These are phyloP conservation scores for Lyophyllum semitale DNA, from an alignment of 768 basidiomycete species.

Conservation along the genomic window DNA sequence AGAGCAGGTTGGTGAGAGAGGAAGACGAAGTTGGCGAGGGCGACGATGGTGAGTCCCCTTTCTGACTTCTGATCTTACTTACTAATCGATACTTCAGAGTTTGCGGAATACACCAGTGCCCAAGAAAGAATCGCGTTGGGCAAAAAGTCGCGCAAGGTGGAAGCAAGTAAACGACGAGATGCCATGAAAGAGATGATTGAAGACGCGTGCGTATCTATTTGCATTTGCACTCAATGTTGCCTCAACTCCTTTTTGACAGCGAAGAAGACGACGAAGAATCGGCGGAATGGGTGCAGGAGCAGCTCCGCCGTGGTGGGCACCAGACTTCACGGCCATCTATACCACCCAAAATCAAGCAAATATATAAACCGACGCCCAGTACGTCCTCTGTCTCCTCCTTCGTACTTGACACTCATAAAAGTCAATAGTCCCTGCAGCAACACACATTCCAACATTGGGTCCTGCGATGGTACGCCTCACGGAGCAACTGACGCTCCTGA, in stretches of 20 bases:
- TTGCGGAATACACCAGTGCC: slow-evolving; percentile 84
- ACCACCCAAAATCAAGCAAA: slow-evolving; percentile 45
- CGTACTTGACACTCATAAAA: slow-evolving; percentile 13
- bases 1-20: slow-evolving; percentile 79
- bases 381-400: slow-evolving; percentile 20
- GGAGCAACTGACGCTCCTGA: slow-evolving; percentile 58
- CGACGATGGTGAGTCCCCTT: slow-evolving; percentile 70
- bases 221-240: background rate
- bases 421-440: slow-evolving; percentile 61
- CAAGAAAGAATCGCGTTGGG: slow-evolving; percentile 85
- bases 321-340: slow-evolving; percentile 29
- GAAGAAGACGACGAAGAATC: slow-evolving; percentile 86
- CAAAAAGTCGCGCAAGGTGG: slow-evolving; percentile 76
- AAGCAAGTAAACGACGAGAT: slow-evolving; percentile 65
- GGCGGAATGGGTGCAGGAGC: slow-evolving; percentile 83
- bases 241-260: slow-evolving; percentile 31
- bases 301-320: slow-evolving; percentile 75
- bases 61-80: background rate
- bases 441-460: slow-evolving; percentile 64
- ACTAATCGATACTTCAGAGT: slow-evolving; percentile 48
- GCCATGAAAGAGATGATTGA: slow-evolving; percentile 80
- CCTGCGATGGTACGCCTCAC: slow-evolving; percentile 63
- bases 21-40: slow-evolving; percentile 89
- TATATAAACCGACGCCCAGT: slow-evolving; percentile 78
- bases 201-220: slow-evolving; percentile 61